phyloP scores from a whole-genome alignment of 2,329 filamentous ascomycete species.

The Pseudogymnoascus sp. region DNA sequence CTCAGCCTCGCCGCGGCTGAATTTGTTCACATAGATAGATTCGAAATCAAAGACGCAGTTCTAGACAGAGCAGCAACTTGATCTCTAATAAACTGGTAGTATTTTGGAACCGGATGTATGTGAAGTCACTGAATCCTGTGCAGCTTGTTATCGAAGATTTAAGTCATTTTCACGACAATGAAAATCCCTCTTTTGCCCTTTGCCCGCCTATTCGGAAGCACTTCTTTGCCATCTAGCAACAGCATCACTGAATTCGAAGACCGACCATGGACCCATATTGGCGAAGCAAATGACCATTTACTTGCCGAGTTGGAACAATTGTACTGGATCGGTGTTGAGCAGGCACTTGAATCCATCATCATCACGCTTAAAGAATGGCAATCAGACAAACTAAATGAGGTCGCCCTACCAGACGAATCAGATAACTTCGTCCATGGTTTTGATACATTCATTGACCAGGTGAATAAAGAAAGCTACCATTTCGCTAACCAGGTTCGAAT shows the following conservation, averaged over 20 bases:
- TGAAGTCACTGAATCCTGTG: not conserved
- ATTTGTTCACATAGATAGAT: not conserved
- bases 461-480: conserved; percentile 27
- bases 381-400: conserved; percentile 16
- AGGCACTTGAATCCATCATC: conserved; percentile 31
- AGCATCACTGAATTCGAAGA: conserved; percentile 12
- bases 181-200: not conserved
- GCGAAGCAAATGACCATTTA: conserved; percentile 16
- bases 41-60: not conserved
- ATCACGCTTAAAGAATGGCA: conserved; percentile 31
- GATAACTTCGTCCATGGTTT: conserved; percentile 31
- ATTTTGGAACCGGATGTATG: not conserved
- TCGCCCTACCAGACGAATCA: conserved; percentile 22
- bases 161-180: not conserved
- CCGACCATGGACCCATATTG: conserved; percentile 12
- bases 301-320: conserved; percentile 25
- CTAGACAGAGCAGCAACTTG: not conserved
- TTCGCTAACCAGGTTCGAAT: conserved; percentile 17
- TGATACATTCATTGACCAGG: conserved; percentile 34
- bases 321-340: conserved; percentile 33
- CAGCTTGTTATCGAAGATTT: not conserved
- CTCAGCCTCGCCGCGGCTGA: not conserved
- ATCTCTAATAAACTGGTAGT: not conserved
- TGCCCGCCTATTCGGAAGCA: not conserved
- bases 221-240: not conserved